Evolutionary conservation across 2,329 filamentous ascomycete genomes (phyloP), one percentile per base, ranked within the genome.

Genomic region (Hypocreales sp.): DNA sequence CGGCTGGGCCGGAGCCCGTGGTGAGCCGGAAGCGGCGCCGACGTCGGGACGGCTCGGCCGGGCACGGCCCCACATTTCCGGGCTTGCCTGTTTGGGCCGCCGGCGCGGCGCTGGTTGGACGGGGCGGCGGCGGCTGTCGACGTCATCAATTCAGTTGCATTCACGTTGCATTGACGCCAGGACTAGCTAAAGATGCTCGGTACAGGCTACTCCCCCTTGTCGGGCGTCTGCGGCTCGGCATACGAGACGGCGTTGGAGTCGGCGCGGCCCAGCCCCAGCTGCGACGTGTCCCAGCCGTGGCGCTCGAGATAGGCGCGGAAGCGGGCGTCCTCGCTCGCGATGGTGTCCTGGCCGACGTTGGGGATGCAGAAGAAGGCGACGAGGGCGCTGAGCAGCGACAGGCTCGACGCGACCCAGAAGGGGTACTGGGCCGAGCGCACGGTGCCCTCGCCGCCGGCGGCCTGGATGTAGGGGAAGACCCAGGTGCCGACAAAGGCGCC

Each of bases 401-500:
- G 51, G 15, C 68, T 60, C 21, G 75, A 79, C 2, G 75, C 76
- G n/a, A 94, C 81, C 50, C 74, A 93, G 56, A 93, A 94, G 0
- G 84, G 84, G 39, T 92, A 83, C 46, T 93, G 83, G 1, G 81
- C 81, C 5, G 64, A 61, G 13, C 68, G 62, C 13, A 67, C 54
- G 0, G 53, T 51, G 28, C 64, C 58, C 29, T 60, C 45, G 1
- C 63, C 63, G 7, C 68, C 72, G 1, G 69, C 72, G 0, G 64
- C 65, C 27, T 72, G 61, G 30, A 84, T 77, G 33, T 83, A 68
- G 0, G 78, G 76, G 44, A 90, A 83, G 9, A 90, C 73, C 41
- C 80, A 86, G 1, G 78, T 82, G 8, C 86, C 86, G 7, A 92
- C 72, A 40, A 93, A 93, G 3, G 83, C 86, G 26, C 77, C 77